Percentiles rank a stretch among this genome's conserved stretches.
These are phyloP conservation scores for Sphagnum fallax DNA, from an alignment of 228 moss, liverwort and hornwort genomes.

Conservation along the genomic window DNA sequence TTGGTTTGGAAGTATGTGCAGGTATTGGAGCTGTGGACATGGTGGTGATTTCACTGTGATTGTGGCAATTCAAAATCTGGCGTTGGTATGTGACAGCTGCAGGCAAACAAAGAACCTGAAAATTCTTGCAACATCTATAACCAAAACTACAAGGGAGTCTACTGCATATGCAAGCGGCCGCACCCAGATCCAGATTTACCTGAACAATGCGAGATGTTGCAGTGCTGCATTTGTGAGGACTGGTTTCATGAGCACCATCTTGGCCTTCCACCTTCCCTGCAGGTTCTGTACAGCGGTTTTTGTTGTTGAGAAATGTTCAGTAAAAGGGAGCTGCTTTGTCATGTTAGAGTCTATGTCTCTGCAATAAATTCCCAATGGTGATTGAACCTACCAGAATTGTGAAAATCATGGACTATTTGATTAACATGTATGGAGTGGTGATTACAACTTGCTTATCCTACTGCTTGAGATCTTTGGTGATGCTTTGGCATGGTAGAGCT, in stretches of 20 bases:
- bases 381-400: too few species aligned
- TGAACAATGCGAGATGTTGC: conserved; percentile 75
- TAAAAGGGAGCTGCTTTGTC: background rate
- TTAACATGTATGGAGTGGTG: too few species aligned
- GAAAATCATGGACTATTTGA: too few species aligned
- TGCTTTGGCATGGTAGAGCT: too few species aligned
- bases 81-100: conserved; percentile 52
- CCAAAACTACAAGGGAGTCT: conserved; percentile 78
- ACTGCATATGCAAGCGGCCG: conserved; percentile 67
- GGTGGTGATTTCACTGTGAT: conserved; percentile 70
- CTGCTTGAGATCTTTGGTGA: too few species aligned
- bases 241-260: conserved; percentile 84
- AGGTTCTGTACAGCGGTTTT: conserved; percentile 11
- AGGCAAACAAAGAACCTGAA: conserved; percentile 49
- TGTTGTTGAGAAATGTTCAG: background rate
- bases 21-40: conserved; percentile 89
- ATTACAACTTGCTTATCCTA: too few species aligned
- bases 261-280: conserved; percentile 40
- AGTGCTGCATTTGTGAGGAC: conserved; percentile 87
- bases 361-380: too few species aligned
- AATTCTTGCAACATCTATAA: conserved; percentile 61
- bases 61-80: conserved; percentile 84
- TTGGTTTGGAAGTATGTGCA: conserved; percentile 3
- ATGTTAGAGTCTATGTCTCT: background rate
- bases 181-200: conserved; percentile 59